Conservation (phyloP, 169 alveolate species). For the Babesia bovis region DNA sequence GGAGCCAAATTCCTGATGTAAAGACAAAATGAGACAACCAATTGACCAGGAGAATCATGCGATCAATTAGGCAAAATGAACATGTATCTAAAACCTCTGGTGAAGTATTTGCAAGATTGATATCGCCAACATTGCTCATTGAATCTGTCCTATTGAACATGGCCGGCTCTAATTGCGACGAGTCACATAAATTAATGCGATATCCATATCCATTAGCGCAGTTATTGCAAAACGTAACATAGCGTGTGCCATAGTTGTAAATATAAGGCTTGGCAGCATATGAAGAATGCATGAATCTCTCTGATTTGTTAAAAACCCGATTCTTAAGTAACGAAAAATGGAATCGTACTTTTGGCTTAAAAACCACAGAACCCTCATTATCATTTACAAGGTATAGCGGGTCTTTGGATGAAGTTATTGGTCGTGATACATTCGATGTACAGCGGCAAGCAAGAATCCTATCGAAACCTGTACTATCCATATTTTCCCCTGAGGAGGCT, state of each 20-base stretch:
- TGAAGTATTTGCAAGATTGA: not conserved
- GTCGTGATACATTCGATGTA: not conserved
- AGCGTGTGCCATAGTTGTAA: not conserved
- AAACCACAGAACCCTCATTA: not conserved
- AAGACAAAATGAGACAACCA: slow-evolving; percentile 53
- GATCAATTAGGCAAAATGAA: slow-evolving; percentile 31
- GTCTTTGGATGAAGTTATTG: not conserved
- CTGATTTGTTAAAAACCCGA: not conserved
- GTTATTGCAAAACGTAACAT: not conserved
- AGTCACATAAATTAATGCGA: not conserved
- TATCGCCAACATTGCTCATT: not conserved
- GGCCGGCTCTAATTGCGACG: no score
- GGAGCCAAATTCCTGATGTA: slow-evolving; percentile 16
- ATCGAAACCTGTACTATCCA: not conserved
- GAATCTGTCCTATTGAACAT: not conserved
- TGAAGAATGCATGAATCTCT: not conserved
- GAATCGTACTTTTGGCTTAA: not conserved
- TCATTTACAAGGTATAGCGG: not conserved
- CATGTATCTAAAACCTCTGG: not conserved
- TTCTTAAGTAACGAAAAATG: not conserved
- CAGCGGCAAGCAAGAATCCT: not conserved
- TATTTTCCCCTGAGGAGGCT: not conserved
- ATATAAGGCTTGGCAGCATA: not conserved
- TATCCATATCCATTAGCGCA: not conserved
- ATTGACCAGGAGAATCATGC: slow-evolving; percentile 27